Conservation (phyloP, 2,329 filamentous ascomycete genomes). For the Xylariaceae sp. region DNA sequence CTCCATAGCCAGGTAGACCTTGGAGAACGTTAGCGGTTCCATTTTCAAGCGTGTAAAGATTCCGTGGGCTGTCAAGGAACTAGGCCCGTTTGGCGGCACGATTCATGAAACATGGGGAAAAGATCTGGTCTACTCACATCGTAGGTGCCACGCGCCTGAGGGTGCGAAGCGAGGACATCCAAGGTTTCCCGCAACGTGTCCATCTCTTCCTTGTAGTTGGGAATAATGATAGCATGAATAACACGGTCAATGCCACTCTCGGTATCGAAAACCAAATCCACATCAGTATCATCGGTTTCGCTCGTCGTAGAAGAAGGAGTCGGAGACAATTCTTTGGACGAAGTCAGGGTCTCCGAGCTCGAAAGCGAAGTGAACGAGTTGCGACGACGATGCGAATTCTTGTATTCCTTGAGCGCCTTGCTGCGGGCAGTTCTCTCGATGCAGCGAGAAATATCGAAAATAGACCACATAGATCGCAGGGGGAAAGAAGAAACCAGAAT, state of each 20-base stretch:
- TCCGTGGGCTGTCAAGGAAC: neutral
- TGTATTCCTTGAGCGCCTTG: conserved; percentile 44
- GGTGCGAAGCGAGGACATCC: conserved; percentile 62
- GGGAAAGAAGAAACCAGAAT: conserved; percentile 59
- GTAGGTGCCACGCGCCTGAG: conserved; percentile 57
- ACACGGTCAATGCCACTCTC: conserved; percentile 43
- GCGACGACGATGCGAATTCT: conserved; percentile 44
- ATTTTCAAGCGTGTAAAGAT: neutral
- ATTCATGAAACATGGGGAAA: neutral
- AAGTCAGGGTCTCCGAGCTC: conserved; percentile 50
- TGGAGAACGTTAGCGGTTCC: conserved; percentile 13
- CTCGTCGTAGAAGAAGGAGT: conserved; percentile 43
- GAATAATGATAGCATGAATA: conserved; percentile 63
- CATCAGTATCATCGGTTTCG: conserved; percentile 48
- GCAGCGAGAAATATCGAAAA: conserved; percentile 51
- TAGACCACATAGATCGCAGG: conserved; percentile 55
- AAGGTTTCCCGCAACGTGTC: conserved; percentile 64
- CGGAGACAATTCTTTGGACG: conserved; percentile 37
- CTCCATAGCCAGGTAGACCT: conserved; percentile 72
- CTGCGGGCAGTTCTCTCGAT: conserved; percentile 43
- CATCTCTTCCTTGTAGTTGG: conserved; percentile 69
- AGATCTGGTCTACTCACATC: conserved; percentile 51
- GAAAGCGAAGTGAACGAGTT: conserved; percentile 51
- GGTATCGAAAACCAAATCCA: conserved; percentile 42
- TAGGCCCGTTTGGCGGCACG: neutral